Evolutionary conservation across 2,329 filamentous ascomycete genomes (phyloP).

Genomic region (Graphilbum sp.): DNA sequence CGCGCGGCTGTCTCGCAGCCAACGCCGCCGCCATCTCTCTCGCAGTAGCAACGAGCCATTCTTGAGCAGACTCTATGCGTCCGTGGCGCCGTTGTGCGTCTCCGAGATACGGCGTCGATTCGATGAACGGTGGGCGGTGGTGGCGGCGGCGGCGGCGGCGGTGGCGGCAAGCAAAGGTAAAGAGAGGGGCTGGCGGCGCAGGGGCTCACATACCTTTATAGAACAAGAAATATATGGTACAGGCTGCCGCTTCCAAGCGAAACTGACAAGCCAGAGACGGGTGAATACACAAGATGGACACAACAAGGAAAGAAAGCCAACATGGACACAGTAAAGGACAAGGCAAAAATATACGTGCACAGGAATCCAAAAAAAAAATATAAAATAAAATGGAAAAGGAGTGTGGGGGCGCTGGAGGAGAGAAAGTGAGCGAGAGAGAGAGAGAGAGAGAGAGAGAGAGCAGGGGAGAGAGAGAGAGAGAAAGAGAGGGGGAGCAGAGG

Average conservation of each 20-base stretch:
- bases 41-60: no score
- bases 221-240: slow-evolving; percentile 8
- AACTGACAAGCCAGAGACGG: neutral
- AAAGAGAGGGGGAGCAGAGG: neutral
- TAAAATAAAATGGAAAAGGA: no score
- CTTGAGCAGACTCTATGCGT: no score
- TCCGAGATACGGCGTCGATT: no score
- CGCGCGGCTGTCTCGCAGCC: no score
- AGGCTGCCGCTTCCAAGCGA: slow-evolving; percentile 4
- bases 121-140: no score
- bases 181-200: no score
- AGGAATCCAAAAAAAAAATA: neutral
- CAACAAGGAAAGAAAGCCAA: neutral
- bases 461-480: neutral
- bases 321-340: neutral
- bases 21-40: no score
- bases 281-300: neutral
- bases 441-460: neutral
- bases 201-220: slow-evolving; percentile 7
- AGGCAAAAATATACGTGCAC: neutral
- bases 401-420: neutral
- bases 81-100: no score
- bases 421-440: neutral
- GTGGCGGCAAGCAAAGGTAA: neutral
- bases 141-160: no score